Evolutionary conservation across 192 early-diverging fungal genomes (phyloP).

Genomic region (Gryganskiella cystojenkinii): DNA sequence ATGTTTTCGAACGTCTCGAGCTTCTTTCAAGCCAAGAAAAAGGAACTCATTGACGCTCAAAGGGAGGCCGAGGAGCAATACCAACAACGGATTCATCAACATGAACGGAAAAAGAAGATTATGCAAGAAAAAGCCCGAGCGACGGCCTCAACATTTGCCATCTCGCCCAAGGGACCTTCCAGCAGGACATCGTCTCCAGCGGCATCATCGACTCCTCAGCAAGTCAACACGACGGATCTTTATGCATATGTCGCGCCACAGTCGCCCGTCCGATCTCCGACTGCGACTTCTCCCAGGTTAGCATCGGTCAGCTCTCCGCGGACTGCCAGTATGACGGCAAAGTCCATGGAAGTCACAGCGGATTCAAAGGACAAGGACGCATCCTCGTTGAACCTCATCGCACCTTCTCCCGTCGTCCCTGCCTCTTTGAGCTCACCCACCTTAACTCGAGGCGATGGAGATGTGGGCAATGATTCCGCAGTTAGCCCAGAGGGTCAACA

Average conservation of each 20-base stretch:
- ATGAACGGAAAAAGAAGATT: conserved; percentile 38
- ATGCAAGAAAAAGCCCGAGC: conserved; percentile 48
- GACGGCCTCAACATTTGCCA: conserved; percentile 42
- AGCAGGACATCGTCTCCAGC: not conserved
- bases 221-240: not conserved
- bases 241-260: conserved; percentile 33
- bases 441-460: conserved; percentile 16
- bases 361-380: not conserved
- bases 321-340: not conserved
- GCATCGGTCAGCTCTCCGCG: not conserved
- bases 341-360: not conserved
- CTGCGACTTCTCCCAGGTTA: not conserved
- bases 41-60: conserved; percentile 56
- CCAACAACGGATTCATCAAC: conserved; percentile 44
- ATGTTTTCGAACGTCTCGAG: conserved; percentile 60
- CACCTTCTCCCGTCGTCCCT: conserved; percentile 16
- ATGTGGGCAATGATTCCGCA: not conserved
- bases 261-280: conserved; percentile 1
- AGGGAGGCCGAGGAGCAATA: conserved; percentile 54
- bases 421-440: conserved; percentile 23
- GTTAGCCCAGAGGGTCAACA: conserved; percentile 19
- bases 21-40: conserved; percentile 58
- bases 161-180: conserved; percentile 11
- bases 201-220: not conserved
- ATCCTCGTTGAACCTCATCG: conserved; percentile 7